These are phyloP conservation scores for Polyrhizophydium stewartii DNA, from an alignment of 371 early-diverging fungal species.

Conservation along the genomic window DNA sequence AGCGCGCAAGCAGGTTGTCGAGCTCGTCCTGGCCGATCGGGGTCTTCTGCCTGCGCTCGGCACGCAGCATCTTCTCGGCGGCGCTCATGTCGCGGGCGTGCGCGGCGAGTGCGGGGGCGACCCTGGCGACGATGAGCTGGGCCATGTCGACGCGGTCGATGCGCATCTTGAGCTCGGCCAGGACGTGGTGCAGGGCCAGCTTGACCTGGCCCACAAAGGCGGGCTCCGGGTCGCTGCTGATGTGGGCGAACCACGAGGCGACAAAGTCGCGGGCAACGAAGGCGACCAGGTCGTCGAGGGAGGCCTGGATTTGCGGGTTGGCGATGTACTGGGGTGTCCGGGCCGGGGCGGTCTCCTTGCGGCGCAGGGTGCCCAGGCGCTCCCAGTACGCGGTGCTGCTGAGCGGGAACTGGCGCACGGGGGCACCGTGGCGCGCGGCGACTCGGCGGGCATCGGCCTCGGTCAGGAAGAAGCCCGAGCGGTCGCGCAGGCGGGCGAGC, in stretches of 20 bases:
- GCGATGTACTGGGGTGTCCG: background rate
- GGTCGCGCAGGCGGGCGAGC: background rate
- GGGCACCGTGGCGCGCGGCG: background rate
- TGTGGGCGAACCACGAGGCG: conserved; percentile 33
- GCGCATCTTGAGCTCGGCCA: conserved; percentile 23
- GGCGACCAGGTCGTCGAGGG: conserved; percentile 18
- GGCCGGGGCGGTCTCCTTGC: background rate
- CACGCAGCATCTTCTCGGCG: conserved; percentile 59
- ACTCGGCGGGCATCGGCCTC: background rate
- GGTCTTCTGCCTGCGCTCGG: conserved; percentile 48
- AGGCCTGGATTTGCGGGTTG: conserved; percentile 7
- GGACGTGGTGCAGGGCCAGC: conserved; percentile 14
- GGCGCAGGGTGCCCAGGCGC: background rate
- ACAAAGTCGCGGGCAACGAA: conserved; percentile 44
- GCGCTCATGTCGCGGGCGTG: conserved; percentile 66
- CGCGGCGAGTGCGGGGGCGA: conserved; percentile 61
- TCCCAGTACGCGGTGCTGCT: background rate
- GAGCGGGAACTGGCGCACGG: background rate
- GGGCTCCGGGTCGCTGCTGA: conserved; percentile 26
- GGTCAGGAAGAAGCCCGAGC: background rate
- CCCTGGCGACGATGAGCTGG: conserved; percentile 49
- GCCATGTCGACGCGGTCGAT: conserved; percentile 47
- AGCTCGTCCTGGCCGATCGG: conserved; percentile 53
- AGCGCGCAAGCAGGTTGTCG: conserved; percentile 58
- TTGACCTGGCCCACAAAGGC: conserved; percentile 29